phyloP scores from a whole-genome alignment of 257 asterid species.

The Solanum appendiculatum region DNA sequence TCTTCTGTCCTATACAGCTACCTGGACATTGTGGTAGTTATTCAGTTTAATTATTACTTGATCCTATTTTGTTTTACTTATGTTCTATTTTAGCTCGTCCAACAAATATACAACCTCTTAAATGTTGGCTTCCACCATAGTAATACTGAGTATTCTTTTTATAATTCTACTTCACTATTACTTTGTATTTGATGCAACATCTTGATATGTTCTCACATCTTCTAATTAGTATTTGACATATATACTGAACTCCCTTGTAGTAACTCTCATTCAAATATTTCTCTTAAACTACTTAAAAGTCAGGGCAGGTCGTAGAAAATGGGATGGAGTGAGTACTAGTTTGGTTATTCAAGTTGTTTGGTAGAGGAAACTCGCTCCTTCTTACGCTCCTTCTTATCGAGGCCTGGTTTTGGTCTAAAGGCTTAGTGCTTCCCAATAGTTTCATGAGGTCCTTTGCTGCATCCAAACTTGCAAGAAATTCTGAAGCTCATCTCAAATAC shows the following conservation, averaged over 20 bases:
- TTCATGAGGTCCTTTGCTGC: neutral
- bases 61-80: neutral
- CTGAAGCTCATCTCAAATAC: neutral
- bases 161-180: neutral
- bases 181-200: neutral
- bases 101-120: neutral
- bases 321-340: neutral
- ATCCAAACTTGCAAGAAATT: neutral
- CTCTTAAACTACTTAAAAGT: neutral
- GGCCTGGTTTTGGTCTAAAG: neutral
- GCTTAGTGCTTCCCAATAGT: neutral
- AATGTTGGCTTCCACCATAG: neutral
- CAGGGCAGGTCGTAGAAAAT: neutral
- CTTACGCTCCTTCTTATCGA: neutral
- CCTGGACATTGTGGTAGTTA: neutral
- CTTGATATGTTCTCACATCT: neutral
- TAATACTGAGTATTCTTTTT: neutral
- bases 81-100: neutral
- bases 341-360: neutral
- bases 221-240: neutral
- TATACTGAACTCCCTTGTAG: neutral
- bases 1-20: neutral
- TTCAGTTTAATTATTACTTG: neutral
- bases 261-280: neutral
- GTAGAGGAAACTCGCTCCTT: neutral